Percentiles rank a stretch among this genome's conserved stretches.
Conservation (phyloP, 768 basidiomycete species). For the Kwoniella sp. region DNA sequence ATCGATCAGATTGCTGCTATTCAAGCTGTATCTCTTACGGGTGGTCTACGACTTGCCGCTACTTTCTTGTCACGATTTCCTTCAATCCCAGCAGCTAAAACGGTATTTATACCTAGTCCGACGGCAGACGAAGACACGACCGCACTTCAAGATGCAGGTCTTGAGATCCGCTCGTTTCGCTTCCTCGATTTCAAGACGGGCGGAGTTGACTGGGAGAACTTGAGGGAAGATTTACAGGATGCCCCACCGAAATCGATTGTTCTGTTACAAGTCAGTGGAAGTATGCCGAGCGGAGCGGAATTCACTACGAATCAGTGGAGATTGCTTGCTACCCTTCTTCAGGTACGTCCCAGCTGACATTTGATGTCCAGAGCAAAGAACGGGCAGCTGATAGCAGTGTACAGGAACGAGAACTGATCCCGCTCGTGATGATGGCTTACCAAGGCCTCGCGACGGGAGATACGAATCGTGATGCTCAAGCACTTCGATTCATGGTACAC, state of each 20-base stretch:
- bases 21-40: constrained; percentile 46
- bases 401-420: constrained; percentile 56
- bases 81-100: constrained; percentile 16
- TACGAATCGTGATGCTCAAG: constrained; percentile 47
- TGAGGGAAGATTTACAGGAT: constrained; percentile 60
- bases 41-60: constrained; percentile 48
- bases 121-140: constrained; percentile 47
- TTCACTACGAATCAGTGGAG: constrained; percentile 49
- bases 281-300: constrained; percentile 59
- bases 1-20: constrained; percentile 43
- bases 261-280: constrained; percentile 61
- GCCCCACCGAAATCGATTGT: constrained; percentile 67
- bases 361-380: not conserved
- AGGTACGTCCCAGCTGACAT: constrained; percentile 31
- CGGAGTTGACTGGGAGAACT: constrained; percentile 50
- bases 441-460: constrained; percentile 53
- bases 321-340: constrained; percentile 46
- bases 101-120: constrained; percentile 48
- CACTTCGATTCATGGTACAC: constrained; percentile 51
- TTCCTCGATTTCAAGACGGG: constrained; percentile 49
- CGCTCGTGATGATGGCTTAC: constrained; percentile 47
- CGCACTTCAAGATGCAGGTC: constrained; percentile 46
- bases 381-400: not conserved
- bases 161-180: constrained; percentile 45
- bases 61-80: constrained; percentile 50